Evolutionary conservation across 768 basidiomycete species (phyloP), one percentile per base, ranked within the genome.

Genomic region (Vararia minispora): DNA sequence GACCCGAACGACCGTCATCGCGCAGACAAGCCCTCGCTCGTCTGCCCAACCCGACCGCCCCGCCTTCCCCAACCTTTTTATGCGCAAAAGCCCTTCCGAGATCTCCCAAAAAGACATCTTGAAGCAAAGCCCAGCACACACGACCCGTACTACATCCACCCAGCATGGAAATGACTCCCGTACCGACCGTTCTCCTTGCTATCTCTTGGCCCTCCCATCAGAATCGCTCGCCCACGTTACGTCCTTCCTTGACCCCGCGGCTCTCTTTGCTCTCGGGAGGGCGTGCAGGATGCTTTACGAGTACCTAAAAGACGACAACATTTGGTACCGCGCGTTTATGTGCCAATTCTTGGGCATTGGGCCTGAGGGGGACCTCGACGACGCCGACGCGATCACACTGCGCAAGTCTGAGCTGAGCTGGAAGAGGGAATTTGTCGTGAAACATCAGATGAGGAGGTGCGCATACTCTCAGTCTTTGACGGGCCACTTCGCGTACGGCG

Each of bases 181-280:
- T 51, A 51, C 33, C 32, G 48, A 52, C 48, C 26, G 36, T 39
- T n/a, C 33, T 24, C 39, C 29, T 33, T 34, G 18, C 45, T 48
- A 43, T 25, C 40, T 76, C 40, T 69, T 76, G 52, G 60, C 61
- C 47, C 50, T 84, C 37, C 83, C 85, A 30, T 52, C 64, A 33
- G 85, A 88, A 50, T 79, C 76, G 21, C 79, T 88, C 60, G 74
- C 76, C 23, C 79, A 81, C 40, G 69, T 88, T 59, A 82, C 84
- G 8, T 68, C 81, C 7, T 74, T 76, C 55, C 74, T 88, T 38
- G 65, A 74, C 49, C 83, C 82, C 1, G 66, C 62, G 1, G 65
- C 73, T 3, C 70, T 90, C 24, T 53, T 76, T 30, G 58, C 68
- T 2, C 71, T 90, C 47, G 65, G 67, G 16, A 53, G 58, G 47